These are phyloP conservation scores for Phoma sp. DNA, from an alignment of 2,329 filamentous ascomycete genomes.

Conservation along the genomic window DNA sequence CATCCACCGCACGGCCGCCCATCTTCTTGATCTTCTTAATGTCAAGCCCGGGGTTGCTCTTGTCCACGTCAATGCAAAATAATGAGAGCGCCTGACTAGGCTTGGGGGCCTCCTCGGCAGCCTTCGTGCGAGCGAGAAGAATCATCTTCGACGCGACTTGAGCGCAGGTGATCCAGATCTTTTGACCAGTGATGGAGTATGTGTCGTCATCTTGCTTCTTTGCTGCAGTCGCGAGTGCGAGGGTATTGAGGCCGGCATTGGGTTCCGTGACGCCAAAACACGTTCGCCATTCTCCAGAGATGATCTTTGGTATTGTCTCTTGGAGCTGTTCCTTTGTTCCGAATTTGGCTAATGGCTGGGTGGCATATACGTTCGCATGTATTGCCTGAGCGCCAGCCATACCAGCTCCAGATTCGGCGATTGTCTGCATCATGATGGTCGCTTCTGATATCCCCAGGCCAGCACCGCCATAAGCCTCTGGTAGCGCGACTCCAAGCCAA, in stretches of 20 bases:
- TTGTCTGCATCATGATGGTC: constrained; percentile 86
- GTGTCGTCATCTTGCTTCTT: constrained; percentile 60
- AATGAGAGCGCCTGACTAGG: constrained; percentile 78
- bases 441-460: constrained; percentile 81
- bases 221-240: constrained; percentile 62
- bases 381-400: constrained; percentile 71
- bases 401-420: constrained; percentile 77
- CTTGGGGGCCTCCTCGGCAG: constrained; percentile 69
- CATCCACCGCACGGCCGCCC: constrained; percentile 81
- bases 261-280: constrained; percentile 90
- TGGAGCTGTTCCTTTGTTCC: constrained; percentile 69
- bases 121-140: constrained; percentile 76
- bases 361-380: constrained; percentile 73
- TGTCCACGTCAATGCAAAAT: constrained; percentile 80
- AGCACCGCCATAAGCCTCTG: constrained; percentile 75
- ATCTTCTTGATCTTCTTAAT: constrained; percentile 81
- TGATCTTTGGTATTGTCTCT: constrained; percentile 71
- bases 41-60: constrained; percentile 64
- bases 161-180: constrained; percentile 89
- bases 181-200: constrained; percentile 77
- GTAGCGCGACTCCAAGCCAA: constrained; percentile 82
- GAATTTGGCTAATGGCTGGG: constrained; percentile 76
- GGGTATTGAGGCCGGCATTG: constrained; percentile 78
- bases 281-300: constrained; percentile 72
- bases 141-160: constrained; percentile 86